A percentile compares a stretch with the other conserved stretches of the same genome.
phyloP scores from a whole-genome alignment of 768 basidiomycete genomes.

The Termitomyces sp. region DNA sequence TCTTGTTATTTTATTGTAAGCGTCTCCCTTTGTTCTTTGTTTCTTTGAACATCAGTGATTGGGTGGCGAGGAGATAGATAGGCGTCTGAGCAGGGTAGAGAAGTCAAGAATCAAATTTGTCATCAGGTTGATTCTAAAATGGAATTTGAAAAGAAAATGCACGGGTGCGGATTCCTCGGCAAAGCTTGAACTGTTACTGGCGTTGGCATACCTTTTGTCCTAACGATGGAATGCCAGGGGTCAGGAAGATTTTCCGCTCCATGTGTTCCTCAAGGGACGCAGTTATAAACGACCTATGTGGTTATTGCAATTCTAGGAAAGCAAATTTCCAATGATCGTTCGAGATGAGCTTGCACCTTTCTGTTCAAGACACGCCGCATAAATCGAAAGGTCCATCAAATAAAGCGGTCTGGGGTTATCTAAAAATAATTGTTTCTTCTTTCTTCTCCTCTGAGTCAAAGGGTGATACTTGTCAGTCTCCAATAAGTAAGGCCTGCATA shows the following conservation, averaged over 20 bases:
- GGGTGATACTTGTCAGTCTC: background rate
- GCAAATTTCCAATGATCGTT: background rate
- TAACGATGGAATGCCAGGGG: too few relatives aligned
- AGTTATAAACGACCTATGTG: background rate
- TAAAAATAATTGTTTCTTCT: background rate
- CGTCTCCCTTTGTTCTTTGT: background rate
- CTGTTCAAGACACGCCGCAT: background rate
- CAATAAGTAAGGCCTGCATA: background rate
- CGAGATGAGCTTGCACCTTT: background rate
- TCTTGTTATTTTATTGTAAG: background rate
- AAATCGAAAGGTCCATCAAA: conserved; percentile 1
- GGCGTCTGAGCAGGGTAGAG: background rate
- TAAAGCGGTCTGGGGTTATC: conserved; percentile 8
- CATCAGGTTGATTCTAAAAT: background rate
- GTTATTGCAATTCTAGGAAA: background rate
- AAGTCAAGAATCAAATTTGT: background rate
- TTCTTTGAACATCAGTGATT: background rate
- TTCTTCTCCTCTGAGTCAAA: background rate
- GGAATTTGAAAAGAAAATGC: background rate
- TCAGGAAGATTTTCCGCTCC: background rate
- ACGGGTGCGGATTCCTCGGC: too few relatives aligned
- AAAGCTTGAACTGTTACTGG: background rate
- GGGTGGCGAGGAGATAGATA: background rate
- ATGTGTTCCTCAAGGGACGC: conserved; percentile 7
- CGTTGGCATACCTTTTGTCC: background rate